phyloP scores from a whole-genome alignment of 2,329 filamentous ascomycete species.

The Fonsecaea multimorphosa region DNA sequence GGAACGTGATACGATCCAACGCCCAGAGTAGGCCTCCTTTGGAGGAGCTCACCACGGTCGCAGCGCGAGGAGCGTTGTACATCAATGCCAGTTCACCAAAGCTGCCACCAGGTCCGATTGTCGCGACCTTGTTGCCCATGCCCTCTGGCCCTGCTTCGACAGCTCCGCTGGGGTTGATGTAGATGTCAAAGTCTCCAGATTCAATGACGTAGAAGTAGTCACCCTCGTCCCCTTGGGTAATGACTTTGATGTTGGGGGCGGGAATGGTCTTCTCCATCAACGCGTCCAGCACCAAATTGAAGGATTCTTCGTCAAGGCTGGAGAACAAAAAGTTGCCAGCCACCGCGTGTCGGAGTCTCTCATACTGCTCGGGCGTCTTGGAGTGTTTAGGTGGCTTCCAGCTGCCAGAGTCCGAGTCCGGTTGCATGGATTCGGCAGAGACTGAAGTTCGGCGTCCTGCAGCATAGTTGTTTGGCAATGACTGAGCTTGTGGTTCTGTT shows the following conservation, averaged over 20 bases:
- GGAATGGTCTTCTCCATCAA: slow-evolving; percentile 95
- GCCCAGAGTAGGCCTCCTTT: slow-evolving; percentile 85
- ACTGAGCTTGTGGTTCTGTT: slow-evolving; percentile 57
- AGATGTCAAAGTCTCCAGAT: slow-evolving; percentile 85
- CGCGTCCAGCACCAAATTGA: slow-evolving; percentile 82
- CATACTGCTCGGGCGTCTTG: slow-evolving; percentile 81
- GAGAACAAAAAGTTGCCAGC: slow-evolving; percentile 91
- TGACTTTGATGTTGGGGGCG: slow-evolving; percentile 87
- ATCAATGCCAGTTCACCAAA: slow-evolving; percentile 97
- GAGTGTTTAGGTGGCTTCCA: slow-evolving; percentile 86
- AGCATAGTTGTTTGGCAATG: slow-evolving; percentile 88
- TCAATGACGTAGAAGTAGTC: slow-evolving; percentile 99
- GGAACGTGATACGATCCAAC: slow-evolving; percentile 93
- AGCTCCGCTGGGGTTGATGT: slow-evolving; percentile 78
- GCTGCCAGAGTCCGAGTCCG: slow-evolving; percentile 81
- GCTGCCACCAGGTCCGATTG: slow-evolving; percentile 84
- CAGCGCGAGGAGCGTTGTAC: slow-evolving; percentile 97
- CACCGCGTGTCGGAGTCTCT: slow-evolving; percentile 79
- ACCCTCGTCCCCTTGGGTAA: slow-evolving; percentile 91
- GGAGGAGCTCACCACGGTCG: slow-evolving; percentile 86
- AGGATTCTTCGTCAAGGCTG: slow-evolving; percentile 93
- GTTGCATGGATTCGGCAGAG: slow-evolving; percentile 94
- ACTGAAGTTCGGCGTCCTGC: slow-evolving; percentile 86
- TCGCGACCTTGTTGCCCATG: slow-evolving; percentile 80
- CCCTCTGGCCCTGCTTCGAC: slow-evolving; percentile 82